phyloP scores from a whole-genome alignment of 2,329 filamentous ascomycete genomes.

The Sporothrix brunneoviolacea region DNA sequence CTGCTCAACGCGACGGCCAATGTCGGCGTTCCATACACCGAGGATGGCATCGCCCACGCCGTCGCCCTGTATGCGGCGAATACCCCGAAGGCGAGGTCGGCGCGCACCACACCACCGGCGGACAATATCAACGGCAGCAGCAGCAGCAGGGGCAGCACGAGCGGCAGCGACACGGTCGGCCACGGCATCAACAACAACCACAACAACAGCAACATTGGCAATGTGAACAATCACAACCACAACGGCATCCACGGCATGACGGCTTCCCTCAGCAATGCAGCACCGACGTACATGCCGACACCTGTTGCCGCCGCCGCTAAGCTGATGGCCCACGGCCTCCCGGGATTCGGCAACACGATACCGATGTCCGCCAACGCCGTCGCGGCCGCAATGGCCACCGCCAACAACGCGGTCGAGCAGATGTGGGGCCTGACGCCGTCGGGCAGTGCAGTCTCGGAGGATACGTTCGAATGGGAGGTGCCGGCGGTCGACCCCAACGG shows the following conservation, averaged over 20 bases:
- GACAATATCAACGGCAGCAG: constrained; percentile 25
- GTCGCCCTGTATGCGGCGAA: constrained; percentile 15
- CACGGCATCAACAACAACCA: background rate
- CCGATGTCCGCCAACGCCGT: constrained; percentile 21
- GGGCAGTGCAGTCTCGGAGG: constrained; percentile 37
- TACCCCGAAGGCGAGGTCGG: constrained; percentile 20
- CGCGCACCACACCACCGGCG: constrained; percentile 45
- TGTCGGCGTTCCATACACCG: constrained; percentile 19
- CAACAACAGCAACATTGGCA: background rate
- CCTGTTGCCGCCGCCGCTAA: constrained; percentile 2
- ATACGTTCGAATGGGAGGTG: constrained; percentile 47
- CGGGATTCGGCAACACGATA: constrained; percentile 16
- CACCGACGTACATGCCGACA: constrained; percentile 1
- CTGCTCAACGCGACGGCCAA: constrained; percentile 20
- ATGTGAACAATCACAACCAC: background rate
- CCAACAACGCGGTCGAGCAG: constrained; percentile 35
- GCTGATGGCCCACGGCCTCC: background rate
- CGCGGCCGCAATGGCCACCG: constrained; percentile 27
- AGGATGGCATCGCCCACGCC: constrained; percentile 18
- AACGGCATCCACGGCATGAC: background rate
- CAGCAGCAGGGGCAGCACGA: constrained; percentile 13
- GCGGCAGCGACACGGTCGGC: background rate
- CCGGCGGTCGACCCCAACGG: constrained; percentile 30
- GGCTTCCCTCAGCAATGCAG: background rate
- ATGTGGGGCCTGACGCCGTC: constrained; percentile 37